phyloP scores from a whole-genome alignment of 768 basidiomycete genomes.

The Ramaria rubella region DNA sequence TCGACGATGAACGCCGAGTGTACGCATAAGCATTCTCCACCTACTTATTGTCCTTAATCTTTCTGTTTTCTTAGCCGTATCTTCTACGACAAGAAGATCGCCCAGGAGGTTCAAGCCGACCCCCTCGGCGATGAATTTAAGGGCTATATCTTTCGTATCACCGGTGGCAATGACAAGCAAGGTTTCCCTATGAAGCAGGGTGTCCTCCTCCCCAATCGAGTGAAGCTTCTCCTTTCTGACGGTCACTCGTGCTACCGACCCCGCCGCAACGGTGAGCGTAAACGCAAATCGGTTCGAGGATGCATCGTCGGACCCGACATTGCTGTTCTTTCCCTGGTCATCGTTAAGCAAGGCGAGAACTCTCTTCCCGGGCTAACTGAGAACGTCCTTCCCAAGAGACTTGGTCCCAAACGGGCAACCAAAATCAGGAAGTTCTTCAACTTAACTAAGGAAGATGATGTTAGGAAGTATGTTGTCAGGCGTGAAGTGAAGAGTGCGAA shows the following conservation, averaged over 20 bases:
- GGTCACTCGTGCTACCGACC: constrained; percentile 97
- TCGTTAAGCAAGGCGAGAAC: constrained; percentile 92
- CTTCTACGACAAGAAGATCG: constrained; percentile 96
- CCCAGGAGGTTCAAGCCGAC: constrained; percentile 91
- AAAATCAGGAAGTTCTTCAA: constrained; percentile 99
- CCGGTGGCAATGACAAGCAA: constrained; percentile 97
- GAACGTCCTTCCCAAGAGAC: constrained; percentile 84
- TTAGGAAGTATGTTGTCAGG: constrained; percentile 93
- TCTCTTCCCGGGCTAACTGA: constrained; percentile 93
- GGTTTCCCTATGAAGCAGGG: constrained; percentile 99
- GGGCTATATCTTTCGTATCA: constrained; percentile 95
- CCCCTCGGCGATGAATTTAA: constrained; percentile 92
- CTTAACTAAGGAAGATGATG: constrained; percentile 95
- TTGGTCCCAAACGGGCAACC: constrained; percentile 95
- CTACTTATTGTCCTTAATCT: neutral
- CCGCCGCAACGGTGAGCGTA: constrained; percentile 91
- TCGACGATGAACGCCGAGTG: constrained; percentile 88
- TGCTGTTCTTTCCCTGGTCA: constrained; percentile 85
- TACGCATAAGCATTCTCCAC: constrained; percentile 30
- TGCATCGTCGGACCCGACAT: constrained; percentile 98
- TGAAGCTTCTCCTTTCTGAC: constrained; percentile 86
- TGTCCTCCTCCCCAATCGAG: constrained; percentile 91
- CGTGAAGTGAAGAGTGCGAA: constrained; percentile 84
- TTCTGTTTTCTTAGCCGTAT: constrained; percentile 53
- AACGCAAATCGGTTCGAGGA: constrained; percentile 97